Percentiles rank a stretch among this genome's conserved stretches.
Evolutionary conservation across 129 eudicot species (phyloP).

Genomic region (Oenanthe sinensis): DNA sequence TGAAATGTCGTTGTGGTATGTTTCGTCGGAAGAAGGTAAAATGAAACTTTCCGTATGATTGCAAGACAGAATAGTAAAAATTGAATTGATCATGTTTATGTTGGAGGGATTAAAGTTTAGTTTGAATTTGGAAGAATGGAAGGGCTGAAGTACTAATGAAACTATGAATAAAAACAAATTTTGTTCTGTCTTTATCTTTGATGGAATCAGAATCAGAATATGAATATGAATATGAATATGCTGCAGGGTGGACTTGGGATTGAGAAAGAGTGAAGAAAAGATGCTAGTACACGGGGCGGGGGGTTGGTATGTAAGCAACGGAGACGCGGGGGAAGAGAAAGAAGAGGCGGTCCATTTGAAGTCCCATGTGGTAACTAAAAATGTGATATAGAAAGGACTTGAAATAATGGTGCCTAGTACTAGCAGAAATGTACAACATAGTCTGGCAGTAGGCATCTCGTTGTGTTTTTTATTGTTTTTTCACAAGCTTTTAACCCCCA

Average conservation of each 20-base stretch:
- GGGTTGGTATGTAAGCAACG: slow-evolving; percentile 62
- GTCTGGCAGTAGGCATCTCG: neutral
- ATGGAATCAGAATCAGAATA: neutral
- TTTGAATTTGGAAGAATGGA: neutral
- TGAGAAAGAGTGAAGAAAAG: neutral
- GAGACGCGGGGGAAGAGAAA: slow-evolving; percentile 39
- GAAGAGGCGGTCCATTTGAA: slow-evolving; percentile 17
- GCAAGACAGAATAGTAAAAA: neutral
- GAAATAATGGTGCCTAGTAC: neutral
- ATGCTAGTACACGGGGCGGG: slow-evolving; percentile 21
- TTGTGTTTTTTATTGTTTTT: neutral
- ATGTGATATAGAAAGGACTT: neutral
- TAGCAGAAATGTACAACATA: neutral
- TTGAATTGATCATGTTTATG: neutral
- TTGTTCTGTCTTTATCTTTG: neutral
- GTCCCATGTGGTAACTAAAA: slow-evolving; percentile 30
- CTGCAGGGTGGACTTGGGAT: neutral
- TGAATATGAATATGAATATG: slow-evolving; percentile 13
- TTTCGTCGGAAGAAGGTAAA: neutral
- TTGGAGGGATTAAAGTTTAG: neutral
- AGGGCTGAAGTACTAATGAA: neutral
- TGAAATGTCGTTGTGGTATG: neutral
- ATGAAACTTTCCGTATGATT: neutral
- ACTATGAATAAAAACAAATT: neutral
- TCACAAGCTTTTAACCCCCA: neutral